phyloP scores from a whole-genome alignment of 257 asterid genomes.

The Solanum phureja region DNA sequence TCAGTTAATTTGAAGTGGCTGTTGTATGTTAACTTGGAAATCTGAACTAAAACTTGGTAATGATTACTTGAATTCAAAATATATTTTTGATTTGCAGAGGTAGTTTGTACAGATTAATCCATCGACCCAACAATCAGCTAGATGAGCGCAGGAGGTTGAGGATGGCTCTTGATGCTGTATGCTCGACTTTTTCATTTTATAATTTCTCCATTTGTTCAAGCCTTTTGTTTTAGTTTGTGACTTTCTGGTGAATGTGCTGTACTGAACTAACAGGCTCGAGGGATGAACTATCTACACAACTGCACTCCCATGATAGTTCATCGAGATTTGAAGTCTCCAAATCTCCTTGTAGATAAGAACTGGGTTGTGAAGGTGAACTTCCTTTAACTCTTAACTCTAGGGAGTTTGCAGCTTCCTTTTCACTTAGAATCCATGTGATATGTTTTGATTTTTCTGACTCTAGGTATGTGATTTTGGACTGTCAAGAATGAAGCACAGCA shows the following conservation, averaged over 20 bases:
- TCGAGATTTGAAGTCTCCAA: slow-evolving; percentile 95
- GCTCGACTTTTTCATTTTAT: slow-evolving; percentile 15
- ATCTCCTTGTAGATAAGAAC: slow-evolving; percentile 93
- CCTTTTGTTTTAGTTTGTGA: not conserved
- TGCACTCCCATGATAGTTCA: slow-evolving; percentile 86
- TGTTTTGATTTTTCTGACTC: slow-evolving; percentile 9
- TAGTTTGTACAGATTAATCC: slow-evolving; percentile 85
- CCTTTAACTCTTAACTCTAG: slow-evolving; percentile 3
- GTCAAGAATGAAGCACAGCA: slow-evolving; percentile 88
- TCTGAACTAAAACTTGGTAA: not conserved
- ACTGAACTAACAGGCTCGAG: slow-evolving; percentile 58
- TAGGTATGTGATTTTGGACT: slow-evolving; percentile 94
- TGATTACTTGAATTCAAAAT: slow-evolving; percentile 7
- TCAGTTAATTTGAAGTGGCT: not conserved
- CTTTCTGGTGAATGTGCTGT: not conserved
- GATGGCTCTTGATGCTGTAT: slow-evolving; percentile 97
- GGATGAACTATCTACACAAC: slow-evolving; percentile 96
- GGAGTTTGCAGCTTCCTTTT: not conserved
- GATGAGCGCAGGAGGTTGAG: slow-evolving; percentile 86
- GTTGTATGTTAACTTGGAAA: not conserved
- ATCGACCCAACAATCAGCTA: slow-evolving; percentile 87
- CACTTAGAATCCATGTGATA: not conserved
- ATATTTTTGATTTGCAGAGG: slow-evolving; percentile 51
- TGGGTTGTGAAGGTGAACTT: slow-evolving; percentile 89
- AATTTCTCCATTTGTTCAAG: not conserved